Percentiles rank a stretch among this genome's conserved stretches.
Conservation (phyloP, 345 rosid genomes). For the Isatis tinctoria region DNA sequence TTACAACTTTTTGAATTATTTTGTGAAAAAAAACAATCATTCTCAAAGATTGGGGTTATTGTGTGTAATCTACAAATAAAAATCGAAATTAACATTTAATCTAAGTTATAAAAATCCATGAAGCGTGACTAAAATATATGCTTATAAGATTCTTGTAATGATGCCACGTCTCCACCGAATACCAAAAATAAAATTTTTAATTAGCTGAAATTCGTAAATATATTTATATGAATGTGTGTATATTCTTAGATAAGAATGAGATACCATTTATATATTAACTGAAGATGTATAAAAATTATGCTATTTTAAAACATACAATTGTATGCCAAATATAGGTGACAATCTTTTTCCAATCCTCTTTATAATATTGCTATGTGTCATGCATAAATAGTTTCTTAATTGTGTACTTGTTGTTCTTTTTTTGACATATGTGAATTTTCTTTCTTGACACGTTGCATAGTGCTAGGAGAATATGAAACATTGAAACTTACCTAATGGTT, state of each 20-base stretch:
- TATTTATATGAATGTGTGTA: neutral
- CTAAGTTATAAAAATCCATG: conserved; percentile 9
- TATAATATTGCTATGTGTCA: neutral
- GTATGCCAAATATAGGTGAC: conserved; percentile 36
- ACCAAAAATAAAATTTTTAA: neutral
- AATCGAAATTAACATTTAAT: neutral
- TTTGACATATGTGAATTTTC: conserved; percentile 15
- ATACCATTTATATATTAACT: conserved; percentile 16
- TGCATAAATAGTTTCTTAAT: neutral
- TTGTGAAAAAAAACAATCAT: neutral
- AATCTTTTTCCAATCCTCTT: conserved; percentile 10
- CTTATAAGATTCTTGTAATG: conserved; percentile 19
- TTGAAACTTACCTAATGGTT: neutral
- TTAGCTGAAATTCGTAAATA: neutral
- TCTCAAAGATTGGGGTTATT: neutral
- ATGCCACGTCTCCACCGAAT: conserved; percentile 33
- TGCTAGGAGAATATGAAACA: conserved; percentile 2
- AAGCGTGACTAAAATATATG: conserved; percentile 22
- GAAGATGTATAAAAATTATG: conserved; percentile 6
- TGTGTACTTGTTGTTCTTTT: neutral
- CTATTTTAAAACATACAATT: conserved; percentile 27
- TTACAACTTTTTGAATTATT: neutral
- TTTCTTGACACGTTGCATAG: conserved; percentile 5
- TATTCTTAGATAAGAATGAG: conserved; percentile 2
- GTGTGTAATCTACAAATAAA: neutral